phyloP scores from a whole-genome alignment of 305 asterid species.

The Fraxinus dipetala region DNA sequence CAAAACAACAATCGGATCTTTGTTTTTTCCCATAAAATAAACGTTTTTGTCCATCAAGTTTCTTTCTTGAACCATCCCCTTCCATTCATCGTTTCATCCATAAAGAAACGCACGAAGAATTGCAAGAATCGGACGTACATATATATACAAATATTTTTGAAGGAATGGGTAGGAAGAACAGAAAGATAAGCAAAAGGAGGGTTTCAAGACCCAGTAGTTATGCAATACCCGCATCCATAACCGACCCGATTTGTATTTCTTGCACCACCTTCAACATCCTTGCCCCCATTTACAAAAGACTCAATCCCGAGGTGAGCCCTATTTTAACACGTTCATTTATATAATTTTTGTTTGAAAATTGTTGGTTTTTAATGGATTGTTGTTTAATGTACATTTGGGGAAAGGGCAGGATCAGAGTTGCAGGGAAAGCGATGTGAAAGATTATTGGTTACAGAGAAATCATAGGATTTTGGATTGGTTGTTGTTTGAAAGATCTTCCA shows the following conservation, averaged over 20 bases:
- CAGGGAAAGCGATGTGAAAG: slow-evolving; percentile 86
- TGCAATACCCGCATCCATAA: slow-evolving; percentile 69
- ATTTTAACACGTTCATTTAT: background rate
- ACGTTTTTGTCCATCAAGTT: background rate
- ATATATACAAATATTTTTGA: background rate
- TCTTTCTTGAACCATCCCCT: background rate
- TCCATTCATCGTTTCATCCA: background rate
- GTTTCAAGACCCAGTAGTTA: slow-evolving; percentile 69
- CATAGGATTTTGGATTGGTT: slow-evolving; percentile 81
- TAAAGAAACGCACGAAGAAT: background rate
- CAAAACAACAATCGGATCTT: background rate
- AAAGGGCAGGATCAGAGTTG: slow-evolving; percentile 68
- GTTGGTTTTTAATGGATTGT: background rate
- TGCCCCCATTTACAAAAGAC: slow-evolving; percentile 93
- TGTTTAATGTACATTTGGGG: slow-evolving; percentile 30
- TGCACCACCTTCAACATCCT: slow-evolving; percentile 94
- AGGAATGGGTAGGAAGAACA: slow-evolving; percentile 63
- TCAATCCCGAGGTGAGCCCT: slow-evolving; percentile 54
- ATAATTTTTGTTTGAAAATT: background rate
- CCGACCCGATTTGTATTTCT: slow-evolving; percentile 71
- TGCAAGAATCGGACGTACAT: background rate
- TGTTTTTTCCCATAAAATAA: background rate
- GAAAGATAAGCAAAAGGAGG: slow-evolving; percentile 46
- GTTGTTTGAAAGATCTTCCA: slow-evolving; percentile 83
- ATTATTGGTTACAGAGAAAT: slow-evolving; percentile 81